These are phyloP conservation scores for Anacardium occidentale DNA, from an alignment of 345 rosid species.

Conservation along the genomic window DNA sequence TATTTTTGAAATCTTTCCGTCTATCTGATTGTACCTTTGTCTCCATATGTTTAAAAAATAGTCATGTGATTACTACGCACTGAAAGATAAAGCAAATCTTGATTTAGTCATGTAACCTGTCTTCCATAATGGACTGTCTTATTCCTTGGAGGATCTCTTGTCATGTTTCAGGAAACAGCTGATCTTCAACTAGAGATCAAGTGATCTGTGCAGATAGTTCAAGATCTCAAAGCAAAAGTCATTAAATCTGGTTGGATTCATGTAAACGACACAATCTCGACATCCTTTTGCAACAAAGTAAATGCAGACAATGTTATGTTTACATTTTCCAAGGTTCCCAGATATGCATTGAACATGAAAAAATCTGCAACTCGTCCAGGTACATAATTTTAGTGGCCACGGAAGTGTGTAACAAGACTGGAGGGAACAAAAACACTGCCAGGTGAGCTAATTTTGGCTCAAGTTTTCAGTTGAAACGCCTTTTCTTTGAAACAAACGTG, in stretches of 20 bases:
- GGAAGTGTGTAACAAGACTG: not conserved
- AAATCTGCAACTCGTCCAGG: not conserved
- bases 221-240: not conserved
- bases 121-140: not conserved
- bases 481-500: not conserved
- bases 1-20: not conserved
- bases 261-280: not conserved
- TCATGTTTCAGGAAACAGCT: not conserved
- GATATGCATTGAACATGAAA: not conserved
- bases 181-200: not conserved
- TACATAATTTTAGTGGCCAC: not conserved
- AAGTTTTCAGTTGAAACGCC: not conserved
- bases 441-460: not conserved
- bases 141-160: slow-evolving; percentile 3
- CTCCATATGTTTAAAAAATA: slow-evolving; percentile 10
- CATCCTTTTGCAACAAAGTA: not conserved
- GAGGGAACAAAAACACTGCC: not conserved
- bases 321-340: not conserved
- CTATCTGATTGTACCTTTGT: not conserved
- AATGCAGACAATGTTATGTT: not conserved
- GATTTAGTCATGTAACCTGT: not conserved
- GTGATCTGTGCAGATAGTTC: not conserved
- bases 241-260: not conserved
- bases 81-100: not conserved
- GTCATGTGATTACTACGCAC: not conserved